phyloP scores from a whole-genome alignment of 2,329 filamentous ascomycete species.

The Trichoderma harzianum region DNA sequence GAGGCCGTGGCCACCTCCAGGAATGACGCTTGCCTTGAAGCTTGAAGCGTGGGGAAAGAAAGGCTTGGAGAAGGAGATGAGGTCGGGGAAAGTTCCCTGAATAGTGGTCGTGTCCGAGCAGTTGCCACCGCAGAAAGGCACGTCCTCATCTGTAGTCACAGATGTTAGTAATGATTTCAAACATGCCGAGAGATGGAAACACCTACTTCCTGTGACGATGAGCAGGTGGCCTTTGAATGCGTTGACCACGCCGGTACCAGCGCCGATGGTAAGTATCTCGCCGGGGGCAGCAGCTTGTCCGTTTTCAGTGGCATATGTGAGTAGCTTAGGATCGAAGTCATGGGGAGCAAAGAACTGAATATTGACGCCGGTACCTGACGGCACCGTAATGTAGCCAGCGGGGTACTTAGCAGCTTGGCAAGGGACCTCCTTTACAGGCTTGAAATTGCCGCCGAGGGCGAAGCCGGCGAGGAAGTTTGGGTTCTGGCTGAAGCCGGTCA shows the following conservation, averaged over 20 bases:
- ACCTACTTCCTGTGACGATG: constrained; percentile 54
- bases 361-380: constrained; percentile 47
- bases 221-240: constrained; percentile 53
- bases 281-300: constrained; percentile 57
- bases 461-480: constrained; percentile 43
- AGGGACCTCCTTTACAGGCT: constrained; percentile 37
- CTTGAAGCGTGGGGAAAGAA: constrained; percentile 43
- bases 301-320: constrained; percentile 42
- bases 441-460: constrained; percentile 45
- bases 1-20: constrained; percentile 48
- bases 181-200: not conserved
- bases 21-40: constrained; percentile 54
- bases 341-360: constrained; percentile 51
- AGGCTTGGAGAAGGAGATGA: constrained; percentile 41
- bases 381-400: constrained; percentile 52
- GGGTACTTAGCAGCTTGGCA: constrained; percentile 33
- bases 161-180: not conserved
- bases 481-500: constrained; percentile 58
- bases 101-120: constrained; percentile 46
- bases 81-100: constrained; percentile 34
- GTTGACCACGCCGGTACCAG: constrained; percentile 32
- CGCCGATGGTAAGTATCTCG: constrained; percentile 56
- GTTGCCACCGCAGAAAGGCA: constrained; percentile 61
- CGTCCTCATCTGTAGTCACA: constrained; percentile 38
- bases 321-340: constrained; percentile 53